A percentile compares a stretch with the other conserved stretches of the same genome.
Evolutionary conservation across 805 yeast species (phyloP).

Genomic region (Candida tibetensis): DNA sequence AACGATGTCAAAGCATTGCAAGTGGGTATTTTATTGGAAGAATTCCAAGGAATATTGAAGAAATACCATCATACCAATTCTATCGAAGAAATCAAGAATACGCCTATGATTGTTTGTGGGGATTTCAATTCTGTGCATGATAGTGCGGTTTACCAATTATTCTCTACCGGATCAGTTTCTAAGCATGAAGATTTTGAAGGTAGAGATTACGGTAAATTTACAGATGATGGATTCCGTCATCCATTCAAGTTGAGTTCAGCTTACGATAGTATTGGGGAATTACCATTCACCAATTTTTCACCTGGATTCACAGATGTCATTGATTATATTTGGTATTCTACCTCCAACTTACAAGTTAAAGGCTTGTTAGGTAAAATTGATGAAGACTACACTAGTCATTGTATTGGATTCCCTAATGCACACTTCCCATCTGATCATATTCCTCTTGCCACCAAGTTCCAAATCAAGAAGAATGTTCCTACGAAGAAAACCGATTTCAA

Average conservation of each 20-base stretch:
- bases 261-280: conserved; percentile 78
- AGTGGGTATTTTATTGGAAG: conserved; percentile 87
- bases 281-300: conserved; percentile 91
- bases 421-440: conserved; percentile 94
- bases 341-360: conserved; percentile 72
- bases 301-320: conserved; percentile 91
- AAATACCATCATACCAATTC: conserved; percentile 44
- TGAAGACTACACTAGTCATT: conserved; percentile 66
- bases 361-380: conserved; percentile 87
- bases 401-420: conserved; percentile 91
- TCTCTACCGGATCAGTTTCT: conserved; percentile 76
- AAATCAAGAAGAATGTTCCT: conserved; percentile 50
- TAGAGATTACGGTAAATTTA: conserved; percentile 85
- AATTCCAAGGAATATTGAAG: conserved; percentile 65
- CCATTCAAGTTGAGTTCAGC: conserved; percentile 80
- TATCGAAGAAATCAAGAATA: conserved; percentile 52
- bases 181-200: conserved; percentile 80
- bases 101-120: conserved; percentile 87
- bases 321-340: conserved; percentile 95
- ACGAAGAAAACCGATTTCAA: conserved; percentile 41
- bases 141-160: conserved; percentile 89
- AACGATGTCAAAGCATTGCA: conserved; percentile 96
- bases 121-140: conserved; percentile 87
- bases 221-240: conserved; percentile 85
- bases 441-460: conserved; percentile 78